Conservation (phyloP, 73 alveolate species). For the Paramecium caudatum region DNA sequence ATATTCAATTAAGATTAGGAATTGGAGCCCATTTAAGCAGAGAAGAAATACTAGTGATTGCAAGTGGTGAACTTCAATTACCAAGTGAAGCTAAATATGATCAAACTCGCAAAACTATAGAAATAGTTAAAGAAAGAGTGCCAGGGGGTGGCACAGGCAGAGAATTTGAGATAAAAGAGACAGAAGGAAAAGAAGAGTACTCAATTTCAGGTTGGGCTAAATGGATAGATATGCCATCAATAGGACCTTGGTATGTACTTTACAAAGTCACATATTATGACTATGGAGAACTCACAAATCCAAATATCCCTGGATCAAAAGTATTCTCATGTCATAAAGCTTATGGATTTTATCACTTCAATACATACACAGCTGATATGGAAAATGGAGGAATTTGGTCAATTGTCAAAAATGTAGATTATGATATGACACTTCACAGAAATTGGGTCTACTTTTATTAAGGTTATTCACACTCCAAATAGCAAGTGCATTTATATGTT, state of each 20-base stretch:
- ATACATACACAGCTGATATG: background rate
- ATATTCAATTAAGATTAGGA: background rate
- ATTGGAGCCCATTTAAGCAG: conserved; percentile 7
- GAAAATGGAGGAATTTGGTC: conserved; percentile 51
- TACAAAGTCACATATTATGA: conserved; percentile 6
- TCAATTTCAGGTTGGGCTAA: conserved; percentile 62
- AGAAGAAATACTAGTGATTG: background rate
- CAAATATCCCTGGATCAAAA: background rate
- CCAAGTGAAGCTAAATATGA: background rate
- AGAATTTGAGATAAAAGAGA: conserved; percentile 10
- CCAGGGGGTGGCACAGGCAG: background rate
- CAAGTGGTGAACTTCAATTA: background rate
- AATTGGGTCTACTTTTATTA: conserved; percentile 54
- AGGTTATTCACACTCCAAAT: background rate
- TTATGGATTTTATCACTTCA: conserved; percentile 23
- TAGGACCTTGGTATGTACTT: background rate
- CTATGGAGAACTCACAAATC: background rate
- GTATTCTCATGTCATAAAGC: background rate
- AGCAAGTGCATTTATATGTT: background rate
- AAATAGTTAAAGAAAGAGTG: background rate
- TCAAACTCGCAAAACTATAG: conserved; percentile 6
- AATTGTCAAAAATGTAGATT: background rate
- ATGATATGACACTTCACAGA: background rate
- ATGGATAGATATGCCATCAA: conserved; percentile 10
- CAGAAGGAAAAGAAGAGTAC: conserved; percentile 25